These are phyloP conservation scores for Amanita inopinata DNA, from an alignment of 768 basidiomycete genomes.

Conservation along the genomic window DNA sequence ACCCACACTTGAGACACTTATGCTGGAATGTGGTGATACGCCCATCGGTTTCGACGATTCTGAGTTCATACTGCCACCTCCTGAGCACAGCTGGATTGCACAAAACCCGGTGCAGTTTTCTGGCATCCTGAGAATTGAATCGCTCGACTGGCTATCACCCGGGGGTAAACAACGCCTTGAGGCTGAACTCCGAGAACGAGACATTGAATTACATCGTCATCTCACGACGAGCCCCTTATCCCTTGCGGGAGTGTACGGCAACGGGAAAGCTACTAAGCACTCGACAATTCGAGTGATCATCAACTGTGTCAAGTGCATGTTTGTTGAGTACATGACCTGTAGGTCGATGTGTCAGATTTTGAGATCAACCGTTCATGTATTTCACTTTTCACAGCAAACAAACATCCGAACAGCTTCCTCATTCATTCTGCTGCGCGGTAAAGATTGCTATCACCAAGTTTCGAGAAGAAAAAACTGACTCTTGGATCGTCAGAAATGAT, in stretches of 20 bases:
- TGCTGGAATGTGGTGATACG: neutral
- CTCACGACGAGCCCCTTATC: constrained; percentile 20
- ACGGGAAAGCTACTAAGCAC: constrained; percentile 12
- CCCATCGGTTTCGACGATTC: constrained; percentile 33
- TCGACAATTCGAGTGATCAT: constrained; percentile 31
- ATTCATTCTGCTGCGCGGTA: constrained; percentile 11
- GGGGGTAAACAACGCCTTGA: constrained; percentile 32
- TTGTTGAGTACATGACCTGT: constrained; percentile 28
- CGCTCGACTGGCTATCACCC: constrained; percentile 40
- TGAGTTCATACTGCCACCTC: constrained; percentile 26
- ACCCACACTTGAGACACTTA: neutral
- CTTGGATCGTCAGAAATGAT: neutral
- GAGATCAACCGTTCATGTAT: neutral
- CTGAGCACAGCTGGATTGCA: constrained; percentile 14
- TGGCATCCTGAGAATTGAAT: constrained; percentile 37
- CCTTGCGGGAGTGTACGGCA: constrained; percentile 25
- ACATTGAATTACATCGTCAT: constrained; percentile 19
- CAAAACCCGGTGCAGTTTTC: constrained; percentile 34
- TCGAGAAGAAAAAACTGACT: too few species aligned
- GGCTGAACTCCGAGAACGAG: constrained; percentile 32
- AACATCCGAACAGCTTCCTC: constrained; percentile 13
- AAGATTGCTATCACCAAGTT: neutral
- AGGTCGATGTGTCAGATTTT: constrained; percentile 3
- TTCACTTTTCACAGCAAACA: constrained; percentile 12
- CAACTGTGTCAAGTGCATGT: constrained; percentile 28